Conservation (phyloP, 2,329 filamentous ascomycete genomes). For the Proliferodiscus dingleyae region DNA sequence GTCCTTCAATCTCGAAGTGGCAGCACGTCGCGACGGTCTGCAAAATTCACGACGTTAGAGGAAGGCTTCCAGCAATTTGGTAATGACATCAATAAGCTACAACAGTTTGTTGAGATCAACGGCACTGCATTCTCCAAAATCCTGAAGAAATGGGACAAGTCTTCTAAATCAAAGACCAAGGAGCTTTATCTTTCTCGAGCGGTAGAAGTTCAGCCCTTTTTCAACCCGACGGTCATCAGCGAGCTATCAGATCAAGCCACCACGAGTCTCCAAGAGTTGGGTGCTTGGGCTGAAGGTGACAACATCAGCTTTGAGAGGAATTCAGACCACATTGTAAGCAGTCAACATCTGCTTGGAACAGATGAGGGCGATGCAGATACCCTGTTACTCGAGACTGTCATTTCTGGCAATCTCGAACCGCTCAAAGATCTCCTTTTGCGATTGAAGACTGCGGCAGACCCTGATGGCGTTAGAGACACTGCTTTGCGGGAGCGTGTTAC, state of each 20-base stretch:
- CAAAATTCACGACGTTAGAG: conserved; percentile 89
- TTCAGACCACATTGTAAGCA: conserved; percentile 60
- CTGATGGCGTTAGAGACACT: conserved; percentile 53
- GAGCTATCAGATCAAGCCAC: conserved; percentile 95
- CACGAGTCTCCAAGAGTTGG: conserved; percentile 89
- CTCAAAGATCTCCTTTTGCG: conserved; percentile 77
- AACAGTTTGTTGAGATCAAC: conserved; percentile 98
- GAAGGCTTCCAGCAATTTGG: conserved; percentile 98
- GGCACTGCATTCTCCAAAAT: conserved; percentile 98
- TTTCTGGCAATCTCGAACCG: conserved; percentile 71
- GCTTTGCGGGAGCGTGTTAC: conserved; percentile 72
- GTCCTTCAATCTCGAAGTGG: conserved; percentile 75
- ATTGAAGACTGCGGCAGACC: conserved; percentile 52
- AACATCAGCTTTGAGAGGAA: conserved; percentile 72
- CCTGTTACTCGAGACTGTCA: conserved; percentile 80
- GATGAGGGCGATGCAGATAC: conserved; percentile 89
- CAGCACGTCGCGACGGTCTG: conserved; percentile 77
- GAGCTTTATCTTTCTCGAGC: conserved; percentile 93
- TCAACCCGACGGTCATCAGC: conserved; percentile 95
- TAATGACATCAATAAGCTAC: conserved; percentile 92
- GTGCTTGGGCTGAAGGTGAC: conserved; percentile 95
- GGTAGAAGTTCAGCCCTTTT: conserved; percentile 96
- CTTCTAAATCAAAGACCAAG: conserved; percentile 97
- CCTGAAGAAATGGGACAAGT: conserved; percentile 99
- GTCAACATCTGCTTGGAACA: conserved; percentile 62